phyloP scores from a whole-genome alignment of 441 rosid genomes.

The Pelargonium fulgidum region DNA sequence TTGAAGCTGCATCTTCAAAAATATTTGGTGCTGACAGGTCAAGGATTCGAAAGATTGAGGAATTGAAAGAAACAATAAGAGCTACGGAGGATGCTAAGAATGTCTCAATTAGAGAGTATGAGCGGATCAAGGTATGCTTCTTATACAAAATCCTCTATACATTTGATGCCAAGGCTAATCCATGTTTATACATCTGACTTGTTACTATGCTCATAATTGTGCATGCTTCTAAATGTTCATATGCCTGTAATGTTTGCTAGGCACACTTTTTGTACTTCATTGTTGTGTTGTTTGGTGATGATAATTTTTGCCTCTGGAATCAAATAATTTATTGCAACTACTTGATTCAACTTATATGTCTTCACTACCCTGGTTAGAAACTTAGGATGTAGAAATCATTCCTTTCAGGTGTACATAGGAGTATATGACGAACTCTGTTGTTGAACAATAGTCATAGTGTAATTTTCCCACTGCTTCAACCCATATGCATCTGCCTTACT shows the following conservation, averaged over 20 bases:
- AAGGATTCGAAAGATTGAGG: constrained; percentile 72
- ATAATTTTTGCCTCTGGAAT: not conserved
- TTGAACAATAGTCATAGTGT: not conserved
- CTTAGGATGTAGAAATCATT: not conserved
- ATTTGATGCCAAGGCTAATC: not conserved
- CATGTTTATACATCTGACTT: too few species aligned
- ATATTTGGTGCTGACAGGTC: constrained; percentile 93
- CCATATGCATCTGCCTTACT: not conserved
- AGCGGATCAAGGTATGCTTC: constrained; percentile 62
- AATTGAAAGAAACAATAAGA: constrained; percentile 65
- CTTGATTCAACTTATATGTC: not conserved
- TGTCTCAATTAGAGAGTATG: constrained; percentile 71
- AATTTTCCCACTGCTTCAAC: not conserved
- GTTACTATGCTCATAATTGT: too few species aligned
- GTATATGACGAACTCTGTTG: not conserved
- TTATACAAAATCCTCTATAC: not conserved
- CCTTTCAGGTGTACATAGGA: not conserved
- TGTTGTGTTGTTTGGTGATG: not conserved
- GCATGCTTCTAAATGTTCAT: not conserved
- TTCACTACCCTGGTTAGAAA: not conserved
- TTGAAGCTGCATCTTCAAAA: constrained; percentile 83
- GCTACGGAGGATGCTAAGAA: constrained; percentile 70
- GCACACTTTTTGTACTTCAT: not conserved
- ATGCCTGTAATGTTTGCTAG: not conserved
- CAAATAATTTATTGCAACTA: not conserved